A percentile compares a stretch with the other conserved stretches of the same genome.
phyloP scores from a whole-genome alignment of 306 rosid species.

The Crotalaria pallida region DNA sequence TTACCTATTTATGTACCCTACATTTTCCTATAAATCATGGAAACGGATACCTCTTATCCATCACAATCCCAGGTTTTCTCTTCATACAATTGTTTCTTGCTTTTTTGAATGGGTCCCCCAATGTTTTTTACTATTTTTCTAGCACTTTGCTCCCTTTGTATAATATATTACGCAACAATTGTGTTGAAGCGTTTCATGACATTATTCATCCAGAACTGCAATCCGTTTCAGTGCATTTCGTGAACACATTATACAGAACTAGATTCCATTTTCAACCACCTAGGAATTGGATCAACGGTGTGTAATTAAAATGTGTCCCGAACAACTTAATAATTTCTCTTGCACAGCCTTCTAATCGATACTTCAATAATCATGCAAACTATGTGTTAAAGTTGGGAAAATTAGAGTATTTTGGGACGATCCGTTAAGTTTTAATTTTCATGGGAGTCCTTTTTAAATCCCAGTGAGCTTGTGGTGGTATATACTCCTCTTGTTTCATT shows the following conservation, averaged over 20 bases:
- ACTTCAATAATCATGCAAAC: too few species aligned
- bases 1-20: too few species aligned
- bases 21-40: too few species aligned
- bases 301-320: too few species aligned
- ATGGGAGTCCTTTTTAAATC: neutral
- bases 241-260: constrained; percentile 44
- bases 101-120: constrained; percentile 18
- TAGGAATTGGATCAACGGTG: constrained; percentile 80
- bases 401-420: too few species aligned
- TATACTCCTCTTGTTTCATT: too few species aligned
- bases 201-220: constrained; percentile 35
- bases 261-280: constrained; percentile 77
- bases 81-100: neutral
- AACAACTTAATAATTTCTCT: too few species aligned
- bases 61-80: neutral
- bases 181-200: constrained; percentile 49
- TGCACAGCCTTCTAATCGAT: too few species aligned
- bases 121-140: constrained; percentile 10
- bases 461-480: neutral
- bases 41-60: neutral
- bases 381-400: too few species aligned
- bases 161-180: constrained; percentile 25
- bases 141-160: constrained; percentile 15
- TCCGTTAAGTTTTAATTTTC: neutral
- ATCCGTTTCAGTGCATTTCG: constrained; percentile 21